Evolutionary conservation across 148 eudicot species (phyloP), one percentile per base, ranked within the genome.

Genomic region (Rhododendron simsii): DNA sequence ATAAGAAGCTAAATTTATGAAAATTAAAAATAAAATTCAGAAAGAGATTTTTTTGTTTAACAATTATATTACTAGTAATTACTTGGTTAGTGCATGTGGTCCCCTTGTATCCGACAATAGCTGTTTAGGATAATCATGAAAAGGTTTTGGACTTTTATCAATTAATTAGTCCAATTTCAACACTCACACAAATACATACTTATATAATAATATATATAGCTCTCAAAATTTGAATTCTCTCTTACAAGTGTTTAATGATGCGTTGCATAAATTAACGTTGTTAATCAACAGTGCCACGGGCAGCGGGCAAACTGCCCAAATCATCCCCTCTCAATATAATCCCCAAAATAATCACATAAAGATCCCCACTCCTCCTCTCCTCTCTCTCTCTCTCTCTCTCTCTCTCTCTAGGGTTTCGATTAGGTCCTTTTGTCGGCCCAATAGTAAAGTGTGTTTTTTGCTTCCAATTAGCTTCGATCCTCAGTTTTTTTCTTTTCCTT

Each of bases 221-320:
- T 55, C 23, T 30, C 23, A 39, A 83, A 65, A 44, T 63, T 83
- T 83, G 35, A 71, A 71, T 84, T 45, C 55, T 21, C 26, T 5
- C 15, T 44, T 51, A 21, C 20, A 41, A 4, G 2, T 65, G 30
- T 44, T 41, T 69, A 47, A 69, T 37, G n/a, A 28, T 28, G 15
- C 12, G 35, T 61, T 48, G 44, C 63, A 13, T 71, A 84, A 84
- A 50, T 73, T 71, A 84, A 84, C 26, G 84, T 84, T 65, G 3
- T 28, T 67, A 63, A 35, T 67, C 4, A 67, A 41, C 18, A 5
- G 45, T 16, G 33, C 80, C 47, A 2, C 0, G 85, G 80, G 85
- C 80, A 84, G 80, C 85, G 85, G 85, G 85, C 61, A 84, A 78
- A 6, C 67, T 84, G 80, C 85, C 85, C 85, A 44, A 73, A 84